Percentiles rank a stretch among this genome's conserved stretches.
Evolutionary conservation across 495 filamentous ascomycete genomes (phyloP).

Genomic region (Lasiosphaeria miniovina): DNA sequence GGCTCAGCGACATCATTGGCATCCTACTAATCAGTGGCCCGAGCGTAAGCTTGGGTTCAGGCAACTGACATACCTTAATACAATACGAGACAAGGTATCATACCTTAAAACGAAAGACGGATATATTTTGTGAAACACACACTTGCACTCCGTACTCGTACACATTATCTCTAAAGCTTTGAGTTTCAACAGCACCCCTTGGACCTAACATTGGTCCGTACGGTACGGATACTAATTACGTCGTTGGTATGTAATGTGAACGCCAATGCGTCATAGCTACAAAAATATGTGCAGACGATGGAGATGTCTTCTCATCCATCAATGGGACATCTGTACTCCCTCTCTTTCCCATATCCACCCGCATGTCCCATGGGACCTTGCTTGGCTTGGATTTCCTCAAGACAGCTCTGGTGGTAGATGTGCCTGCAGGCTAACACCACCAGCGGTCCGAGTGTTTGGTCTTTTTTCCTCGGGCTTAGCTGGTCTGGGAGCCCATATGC

Average conservation of each 20-base stretch:
- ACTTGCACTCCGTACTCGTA: no score
- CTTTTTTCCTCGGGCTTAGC: conserved; percentile 14
- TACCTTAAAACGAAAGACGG: no score
- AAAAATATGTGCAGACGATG: background rate
- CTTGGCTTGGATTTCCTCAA: conserved; percentile 53
- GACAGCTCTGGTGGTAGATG: conserved; percentile 59
- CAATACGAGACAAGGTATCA: no score
- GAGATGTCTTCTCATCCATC: conserved; percentile 36
- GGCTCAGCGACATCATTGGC: no score
- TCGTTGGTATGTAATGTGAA: background rate
- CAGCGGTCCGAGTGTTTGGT: conserved; percentile 44
- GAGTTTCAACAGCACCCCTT: no score
- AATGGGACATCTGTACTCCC: conserved; percentile 54
- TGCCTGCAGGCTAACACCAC: conserved; percentile 61
- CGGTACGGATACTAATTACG: background rate
- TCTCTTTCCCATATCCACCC: conserved; percentile 38
- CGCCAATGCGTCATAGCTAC: conserved; percentile 9
- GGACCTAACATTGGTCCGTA: no score
- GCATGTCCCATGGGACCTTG: conserved; percentile 28
- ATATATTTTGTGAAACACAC: no score
- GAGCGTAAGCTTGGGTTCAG: no score
- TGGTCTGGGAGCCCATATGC: background rate
- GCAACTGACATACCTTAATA: no score
- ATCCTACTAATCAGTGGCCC: no score
- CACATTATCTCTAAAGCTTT: no score